Base-by-base conservation (phyloP, 1,284 basidiomycete genomes). In the Somion occarium region DNA sequence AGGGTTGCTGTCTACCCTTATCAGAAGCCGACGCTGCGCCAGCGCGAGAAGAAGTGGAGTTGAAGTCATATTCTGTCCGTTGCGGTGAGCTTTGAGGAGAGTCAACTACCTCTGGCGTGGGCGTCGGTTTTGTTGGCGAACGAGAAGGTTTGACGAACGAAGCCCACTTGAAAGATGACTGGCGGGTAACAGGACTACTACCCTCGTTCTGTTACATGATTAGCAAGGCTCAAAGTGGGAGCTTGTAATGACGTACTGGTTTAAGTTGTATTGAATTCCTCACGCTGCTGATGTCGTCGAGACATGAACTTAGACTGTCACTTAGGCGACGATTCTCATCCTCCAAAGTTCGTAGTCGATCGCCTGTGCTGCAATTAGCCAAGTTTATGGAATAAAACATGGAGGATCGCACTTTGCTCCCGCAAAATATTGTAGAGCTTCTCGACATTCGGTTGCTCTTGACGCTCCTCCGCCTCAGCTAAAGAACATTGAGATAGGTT, bases 141-240 rank as follows among this genome's bases (percentile, higher is more conserved):
- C 82, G 82, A 52, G 79, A 69, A 1, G 85, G 79, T 61, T 86
- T 86, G 44, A 81, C 78, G 56, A 80, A 88, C 51, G 82, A 77
- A 1, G 85, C 85, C 89, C 89, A 92, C 61, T 89, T 89, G 69
- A 91, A 90, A 9, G 89, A 90, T 22, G 81, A 79, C 59, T 87
- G 85, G 51, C 88, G 76, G 47, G 72, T 74, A 15, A 91, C 65
- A 7, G 80, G 68, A 48, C 49, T 51, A 19, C 74, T 78, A 19
- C 83, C 81, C 62, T 83, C 72, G 5, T 46, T 52, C 64, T 59
- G 19, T 4, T 20, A 53, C 59, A 18, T 55, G 19, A 50, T 51
- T 20, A n/a, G 15, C 2, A 15, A 23, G 15, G n/a, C 12, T 22
- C 37, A 20, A n/a, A 3, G 34, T 25, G 5, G 19, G 25, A 23